Conservation (phyloP, 805 yeast genomes). For the Sugiyamaella mastotermitis region DNA sequence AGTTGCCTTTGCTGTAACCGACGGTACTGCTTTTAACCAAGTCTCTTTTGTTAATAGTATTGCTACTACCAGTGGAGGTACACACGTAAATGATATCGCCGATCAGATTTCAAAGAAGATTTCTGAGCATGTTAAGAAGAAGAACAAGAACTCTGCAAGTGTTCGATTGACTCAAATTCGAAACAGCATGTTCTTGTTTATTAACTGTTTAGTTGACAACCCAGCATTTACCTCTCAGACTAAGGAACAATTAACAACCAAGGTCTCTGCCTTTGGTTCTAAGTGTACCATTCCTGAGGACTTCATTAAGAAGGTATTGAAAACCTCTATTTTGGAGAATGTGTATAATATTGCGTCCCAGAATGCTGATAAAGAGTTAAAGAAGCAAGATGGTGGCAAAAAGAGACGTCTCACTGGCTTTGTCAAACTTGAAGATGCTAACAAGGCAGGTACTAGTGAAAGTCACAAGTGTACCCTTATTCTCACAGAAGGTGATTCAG, state of each 20-base stretch:
- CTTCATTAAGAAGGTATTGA: slow-evolving; percentile 64
- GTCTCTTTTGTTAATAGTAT: slow-evolving; percentile 96
- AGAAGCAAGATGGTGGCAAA: slow-evolving; percentile 79
- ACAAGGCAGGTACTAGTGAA: slow-evolving; percentile 90
- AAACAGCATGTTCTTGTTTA: slow-evolving; percentile 82
- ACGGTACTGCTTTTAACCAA: slow-evolving; percentile 74
- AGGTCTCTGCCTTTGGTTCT: slow-evolving; percentile 84
- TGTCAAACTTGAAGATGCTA: slow-evolving; percentile 90
- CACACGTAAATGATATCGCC: slow-evolving; percentile 81
- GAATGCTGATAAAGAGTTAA: slow-evolving; percentile 81
- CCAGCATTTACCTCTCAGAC: slow-evolving; percentile 98
- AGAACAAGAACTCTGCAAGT: slow-evolving; percentile 49
- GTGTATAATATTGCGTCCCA: slow-evolving; percentile 78
- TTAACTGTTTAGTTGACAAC: slow-evolving; percentile 89
- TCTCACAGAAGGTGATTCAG: slow-evolving; percentile 96
- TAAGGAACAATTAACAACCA: slow-evolving; percentile 89
- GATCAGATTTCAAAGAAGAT: slow-evolving; percentile 80
- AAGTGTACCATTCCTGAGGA: slow-evolving; percentile 70
- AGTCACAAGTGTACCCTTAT: slow-evolving; percentile 90
- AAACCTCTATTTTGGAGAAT: slow-evolving; percentile 64
- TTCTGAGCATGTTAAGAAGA: slow-evolving; percentile 66
- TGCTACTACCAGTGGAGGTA: slow-evolving; percentile 96
- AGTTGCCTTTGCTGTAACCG: slow-evolving; percentile 88
- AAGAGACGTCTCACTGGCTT: slow-evolving; percentile 82
- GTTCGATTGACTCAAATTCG: slow-evolving; percentile 85